Evolutionary conservation across 164 flowering plant species (phyloP), one percentile per base, ranked within the genome.

Genomic region (Santalum album): DNA sequence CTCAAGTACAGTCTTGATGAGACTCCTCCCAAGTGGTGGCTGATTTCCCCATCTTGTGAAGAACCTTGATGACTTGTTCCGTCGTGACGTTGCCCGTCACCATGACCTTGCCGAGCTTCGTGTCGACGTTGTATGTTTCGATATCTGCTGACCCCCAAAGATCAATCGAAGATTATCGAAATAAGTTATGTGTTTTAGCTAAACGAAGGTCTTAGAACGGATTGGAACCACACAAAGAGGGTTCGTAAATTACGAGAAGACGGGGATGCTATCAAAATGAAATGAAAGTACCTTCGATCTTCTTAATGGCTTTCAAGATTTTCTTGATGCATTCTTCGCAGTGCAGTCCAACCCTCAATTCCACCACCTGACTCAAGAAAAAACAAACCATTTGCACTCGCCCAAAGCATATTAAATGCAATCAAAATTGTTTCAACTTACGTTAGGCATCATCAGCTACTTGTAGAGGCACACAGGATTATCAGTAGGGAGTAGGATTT

Each of bases 251-350:
- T 29, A 3, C 34, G 4, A 29, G 34, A 29, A 29, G 34, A 29
- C 6, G 9, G 34, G n/a, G n/a, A n/a, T n/a, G n/a, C n/a, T n/a
- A 29, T 29, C 9, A 29, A 29, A 29, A 3, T 29, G 34, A 9
- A 29, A 29, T 3, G 34, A 9, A 29, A 29, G 24, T 72, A 90
- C 97, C 97, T 57, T 90, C 83, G 49, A 87, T 75, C 55, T 87
- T 87, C 76, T 91, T 91, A 63, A 87, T 79, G 38, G 96, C 83
- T 69, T 91, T 87, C 63, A 78, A 56, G 69, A 91, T 87, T 51
- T 87, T 87, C 78, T 78, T 91, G 73, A 86, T 86, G 76, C 98
- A 91, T 53, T 84, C 87, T 0, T 82, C 90, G 49, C 98, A 87
- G 49, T 91, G 96, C 72, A 91, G 63, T 7, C 83, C 82, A 49